Evolutionary conservation across 75 land plant genomes (phyloP), one percentile per base, ranked within the genome.

Genomic region (Sequoia sempervirens): DNA sequence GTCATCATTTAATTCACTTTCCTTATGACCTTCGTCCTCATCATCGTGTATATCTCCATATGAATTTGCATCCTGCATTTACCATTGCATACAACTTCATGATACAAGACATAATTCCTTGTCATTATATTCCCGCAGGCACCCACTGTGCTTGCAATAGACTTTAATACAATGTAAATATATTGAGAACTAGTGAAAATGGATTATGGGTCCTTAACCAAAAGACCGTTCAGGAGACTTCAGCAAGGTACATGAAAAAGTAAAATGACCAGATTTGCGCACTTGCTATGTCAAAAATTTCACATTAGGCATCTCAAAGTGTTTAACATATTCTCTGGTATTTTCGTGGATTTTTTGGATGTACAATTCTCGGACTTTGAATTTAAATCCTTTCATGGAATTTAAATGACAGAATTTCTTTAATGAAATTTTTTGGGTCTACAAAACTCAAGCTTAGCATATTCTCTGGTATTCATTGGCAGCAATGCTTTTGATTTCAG

Each of bases 1-100:
- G 50, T n/a, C 80, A 37, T 40, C 41, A 43, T 45, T 40, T 45
- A 78, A 78, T 78, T 78, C 47, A 78, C 50, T 78, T 43, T 45
- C 47, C 47, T 78, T 45, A n/a, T 26, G 32, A 78, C 32, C 80
- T 9, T 10, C 30, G 5, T 78, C 47, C 80, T 78, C 52, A 45
- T 78, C 28, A 26, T 78, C 80, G 12, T n/a, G 52, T 45, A 78
- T 28, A 45, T 11, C 80, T 13, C 28, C 4, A 78, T 78, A 45
- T 45, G 46, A n/a, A 9, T 78, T n/a, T 45, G 47, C 50, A 45
- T 75, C 43, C 78, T 75, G 78, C 41, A 75, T 30, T 30, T 37
- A 36, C 78, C 43, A 20, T 18, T 23, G 1, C 43, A 75, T 37
- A 75, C 8, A 38, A 75, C 45, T 17, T 28, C 17, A 38, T 18